Conservation (phyloP, 345 rosid species). For the Camelina neglecta region DNA sequence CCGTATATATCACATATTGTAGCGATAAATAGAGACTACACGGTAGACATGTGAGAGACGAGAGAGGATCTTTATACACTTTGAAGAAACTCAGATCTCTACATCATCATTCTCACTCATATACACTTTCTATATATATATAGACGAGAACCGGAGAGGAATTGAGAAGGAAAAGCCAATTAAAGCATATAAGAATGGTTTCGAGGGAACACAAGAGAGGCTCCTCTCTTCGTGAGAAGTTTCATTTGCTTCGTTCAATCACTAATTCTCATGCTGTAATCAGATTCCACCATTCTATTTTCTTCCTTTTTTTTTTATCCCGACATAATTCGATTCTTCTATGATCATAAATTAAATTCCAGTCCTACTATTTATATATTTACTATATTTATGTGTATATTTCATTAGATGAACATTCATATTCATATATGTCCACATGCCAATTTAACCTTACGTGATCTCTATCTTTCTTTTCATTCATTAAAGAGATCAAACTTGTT, state of each 20-base stretch:
- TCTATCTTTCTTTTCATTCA: constrained; percentile 13
- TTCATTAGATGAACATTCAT: neutral
- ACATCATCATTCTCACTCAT: neutral
- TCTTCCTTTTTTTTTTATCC: neutral
- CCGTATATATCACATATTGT: constrained; percentile 43
- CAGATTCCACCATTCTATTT: constrained; percentile 27
- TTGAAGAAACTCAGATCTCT: constrained; percentile 29
- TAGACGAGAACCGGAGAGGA: constrained; percentile 8
- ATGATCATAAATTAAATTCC: constrained; percentile 47
- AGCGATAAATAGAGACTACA: constrained; percentile 32
- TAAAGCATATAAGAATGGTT: constrained; percentile 40
- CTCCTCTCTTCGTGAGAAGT: constrained; percentile 52
- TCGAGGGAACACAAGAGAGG: constrained; percentile 51
- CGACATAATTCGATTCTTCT: constrained; percentile 12
- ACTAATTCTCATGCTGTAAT: constrained; percentile 65
- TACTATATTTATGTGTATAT: neutral
- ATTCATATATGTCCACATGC: neutral
- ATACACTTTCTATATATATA: neutral
- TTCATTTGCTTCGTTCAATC: constrained; percentile 61
- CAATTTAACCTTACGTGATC: neutral
- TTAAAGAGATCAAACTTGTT: constrained; percentile 1
- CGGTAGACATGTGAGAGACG: constrained; percentile 45
- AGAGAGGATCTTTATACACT: constrained; percentile 30
- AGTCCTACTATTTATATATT: constrained; percentile 12
- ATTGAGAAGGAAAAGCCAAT: constrained; percentile 8